A percentile compares a stretch with the other conserved stretches of the same genome.
Evolutionary conservation across 2,329 filamentous ascomycete genomes (phyloP).

Genomic region (Aspergillus viridinutans): DNA sequence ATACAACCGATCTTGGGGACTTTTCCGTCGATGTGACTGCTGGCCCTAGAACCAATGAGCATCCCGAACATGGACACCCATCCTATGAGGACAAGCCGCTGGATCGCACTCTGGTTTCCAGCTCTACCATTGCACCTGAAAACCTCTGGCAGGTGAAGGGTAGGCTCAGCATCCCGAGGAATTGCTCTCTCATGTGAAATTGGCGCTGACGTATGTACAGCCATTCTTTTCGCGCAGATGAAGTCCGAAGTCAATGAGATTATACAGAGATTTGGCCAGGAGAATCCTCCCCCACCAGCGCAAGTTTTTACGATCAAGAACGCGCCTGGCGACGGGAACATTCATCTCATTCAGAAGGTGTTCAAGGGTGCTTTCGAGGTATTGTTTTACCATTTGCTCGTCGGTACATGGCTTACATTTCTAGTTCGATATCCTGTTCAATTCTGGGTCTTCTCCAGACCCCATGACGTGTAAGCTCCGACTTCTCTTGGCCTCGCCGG

Average conservation of each 20-base stretch:
- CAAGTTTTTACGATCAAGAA: conserved; percentile 78
- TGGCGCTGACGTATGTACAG: conserved; percentile 23
- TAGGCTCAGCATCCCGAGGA: conserved; percentile 30
- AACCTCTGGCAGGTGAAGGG: conserved; percentile 79
- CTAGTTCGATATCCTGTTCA: conserved; percentile 85
- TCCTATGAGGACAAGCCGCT: conserved; percentile 66
- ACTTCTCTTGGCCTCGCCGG: background rate
- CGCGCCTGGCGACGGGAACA: conserved; percentile 59
- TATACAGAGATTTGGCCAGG: conserved; percentile 55
- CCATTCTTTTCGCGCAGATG: conserved; percentile 59
- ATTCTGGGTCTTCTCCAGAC: conserved; percentile 63
- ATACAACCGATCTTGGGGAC: conserved; percentile 66
- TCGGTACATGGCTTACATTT: conserved; percentile 9
- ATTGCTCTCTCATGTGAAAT: background rate
- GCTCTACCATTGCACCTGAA: conserved; percentile 61
- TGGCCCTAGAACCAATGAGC: conserved; percentile 60
- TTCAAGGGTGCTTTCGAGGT: conserved; percentile 81
- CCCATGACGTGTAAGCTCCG: conserved; percentile 47
- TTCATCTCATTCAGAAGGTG: conserved; percentile 85
- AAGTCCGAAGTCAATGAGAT: conserved; percentile 61
- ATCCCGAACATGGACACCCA: conserved; percentile 56
- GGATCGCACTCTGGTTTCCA: conserved; percentile 71
- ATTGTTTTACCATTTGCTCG: background rate
- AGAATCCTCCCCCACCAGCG: conserved; percentile 73
- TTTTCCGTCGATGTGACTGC: conserved; percentile 76